Conservation (phyloP, 139 green algal species). For the Closterium sp. region DNA sequence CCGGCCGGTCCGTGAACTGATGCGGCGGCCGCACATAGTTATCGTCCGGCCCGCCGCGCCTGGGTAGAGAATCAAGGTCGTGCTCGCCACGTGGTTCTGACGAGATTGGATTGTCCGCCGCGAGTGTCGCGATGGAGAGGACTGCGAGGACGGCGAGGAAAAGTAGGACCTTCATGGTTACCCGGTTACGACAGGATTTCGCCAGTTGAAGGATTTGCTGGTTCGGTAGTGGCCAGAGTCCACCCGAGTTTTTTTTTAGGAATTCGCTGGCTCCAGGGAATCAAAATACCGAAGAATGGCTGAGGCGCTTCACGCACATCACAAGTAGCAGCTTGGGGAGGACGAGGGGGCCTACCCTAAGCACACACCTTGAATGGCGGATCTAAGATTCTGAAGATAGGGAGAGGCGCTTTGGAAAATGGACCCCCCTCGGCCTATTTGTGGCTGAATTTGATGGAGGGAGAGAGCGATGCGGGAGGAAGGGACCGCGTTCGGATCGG, state of each 20-base stretch:
- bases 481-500: neutral
- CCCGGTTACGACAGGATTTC: neutral
- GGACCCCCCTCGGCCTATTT: neutral
- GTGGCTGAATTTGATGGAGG: neutral
- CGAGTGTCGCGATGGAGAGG: neutral
- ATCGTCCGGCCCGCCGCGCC: neutral
- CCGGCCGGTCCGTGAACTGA: constrained; percentile 25
- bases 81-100: too few species aligned
- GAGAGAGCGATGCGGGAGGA: neutral
- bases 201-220: neutral
- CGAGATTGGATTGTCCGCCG: neutral
- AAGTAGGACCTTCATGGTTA: neutral
- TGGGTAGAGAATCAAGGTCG: neutral
- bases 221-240: neutral
- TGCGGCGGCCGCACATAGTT: constrained; percentile 14
- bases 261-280: neutral
- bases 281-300: neutral
- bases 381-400: too few species aligned
- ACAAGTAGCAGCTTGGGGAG: too few species aligned
- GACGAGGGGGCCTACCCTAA: too few species aligned
- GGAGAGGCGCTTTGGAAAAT: too few species aligned
- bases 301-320: neutral
- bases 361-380: too few species aligned
- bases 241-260: neutral
- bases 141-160: neutral